Evolutionary conservation across 1,139 yeast genomes (phyloP).

Genomic region (Yamadazyma triangularis): DNA sequence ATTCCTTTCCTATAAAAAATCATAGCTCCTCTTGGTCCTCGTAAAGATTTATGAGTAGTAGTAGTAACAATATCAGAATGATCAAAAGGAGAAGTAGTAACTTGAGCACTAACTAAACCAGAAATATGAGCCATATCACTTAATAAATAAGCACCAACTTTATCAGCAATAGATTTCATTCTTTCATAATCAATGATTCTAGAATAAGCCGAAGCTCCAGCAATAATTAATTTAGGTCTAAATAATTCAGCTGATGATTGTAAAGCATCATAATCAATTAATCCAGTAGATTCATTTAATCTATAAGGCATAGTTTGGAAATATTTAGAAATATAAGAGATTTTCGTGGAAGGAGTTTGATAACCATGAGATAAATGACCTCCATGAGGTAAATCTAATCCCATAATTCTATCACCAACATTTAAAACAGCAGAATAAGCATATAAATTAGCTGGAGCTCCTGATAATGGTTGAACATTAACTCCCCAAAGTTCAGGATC

Average conservation of each 20-base stretch:
- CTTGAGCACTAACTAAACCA: conserved; percentile 91
- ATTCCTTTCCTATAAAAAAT: conserved; percentile 93
- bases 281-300: conserved; percentile 76
- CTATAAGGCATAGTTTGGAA: conserved; percentile 98
- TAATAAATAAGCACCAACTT: conserved; percentile 86
- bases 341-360: conserved; percentile 84
- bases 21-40: conserved; percentile 99
- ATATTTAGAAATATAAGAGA: conserved; percentile 86
- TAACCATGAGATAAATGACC: conserved; percentile 97
- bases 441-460: conserved; percentile 94
- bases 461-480: conserved; percentile 89
- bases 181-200: conserved; percentile 86
- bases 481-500: conserved; percentile 89
- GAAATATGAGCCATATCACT: conserved; percentile 98
- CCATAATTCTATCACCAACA: conserved; percentile 93
- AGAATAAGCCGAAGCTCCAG: conserved; percentile 96
- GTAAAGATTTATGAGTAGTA: conserved; percentile 92
- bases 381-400: conserved; percentile 94
- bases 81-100: conserved; percentile 89
- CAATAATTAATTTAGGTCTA: conserved; percentile 93
- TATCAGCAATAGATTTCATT: conserved; percentile 85
- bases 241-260: conserved; percentile 79
- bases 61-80: conserved; percentile 95
- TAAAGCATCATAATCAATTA: conserved; percentile 86
- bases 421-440: conserved; percentile 90